A percentile compares a stretch with the other conserved stretches of the same genome.
Evolutionary conservation across 768 basidiomycete genomes (phyloP).

Genomic region (Boletellus emodensis): DNA sequence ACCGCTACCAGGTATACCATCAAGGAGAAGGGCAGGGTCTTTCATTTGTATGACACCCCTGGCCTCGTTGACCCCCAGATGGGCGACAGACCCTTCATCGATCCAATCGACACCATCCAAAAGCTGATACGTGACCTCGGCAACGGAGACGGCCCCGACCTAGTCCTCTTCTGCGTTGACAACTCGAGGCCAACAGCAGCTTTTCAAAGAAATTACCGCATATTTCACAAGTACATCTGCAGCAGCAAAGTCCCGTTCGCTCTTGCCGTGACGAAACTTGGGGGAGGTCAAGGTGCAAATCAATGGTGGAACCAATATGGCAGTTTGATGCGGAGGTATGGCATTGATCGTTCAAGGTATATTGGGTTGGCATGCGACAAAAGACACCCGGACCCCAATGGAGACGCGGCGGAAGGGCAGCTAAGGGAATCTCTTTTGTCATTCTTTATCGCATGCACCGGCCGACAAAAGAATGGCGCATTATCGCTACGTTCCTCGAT

Average conservation of each 20-base stretch:
- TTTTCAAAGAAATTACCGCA: slow-evolving; percentile 24
- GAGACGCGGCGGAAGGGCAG: slow-evolving; percentile 21
- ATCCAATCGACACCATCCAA: slow-evolving; percentile 23
- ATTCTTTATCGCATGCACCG: slow-evolving; percentile 12
- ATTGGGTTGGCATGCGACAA: slow-evolving; percentile 33
- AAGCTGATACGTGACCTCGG: slow-evolving; percentile 31
- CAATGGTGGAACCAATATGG: slow-evolving; percentile 35
- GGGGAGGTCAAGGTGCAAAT: slow-evolving; percentile 22
- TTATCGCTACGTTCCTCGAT: slow-evolving; percentile 8
- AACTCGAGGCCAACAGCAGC: slow-evolving; percentile 23
- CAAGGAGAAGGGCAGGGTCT: slow-evolving; percentile 16
- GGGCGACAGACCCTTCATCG: slow-evolving; percentile 14
- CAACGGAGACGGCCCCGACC: slow-evolving; percentile 24
- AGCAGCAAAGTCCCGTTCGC: slow-evolving; percentile 25
- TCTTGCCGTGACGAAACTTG: slow-evolving; percentile 30
- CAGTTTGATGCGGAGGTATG: slow-evolving; percentile 8
- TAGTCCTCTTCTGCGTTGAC: slow-evolving; percentile 32
- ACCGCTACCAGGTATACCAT: slow-evolving; percentile 20
- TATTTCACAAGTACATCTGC: slow-evolving; percentile 28
- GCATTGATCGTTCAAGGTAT: slow-evolving; percentile 22
- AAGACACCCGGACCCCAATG: slow-evolving; percentile 13
- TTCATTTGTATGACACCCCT: slow-evolving; percentile 32
- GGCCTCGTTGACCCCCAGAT: slow-evolving; percentile 29
- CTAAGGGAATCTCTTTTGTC: slow-evolving; percentile 23
- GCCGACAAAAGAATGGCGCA: slow-evolving; percentile 8